These are phyloP conservation scores for Solanum lycopersicoides DNA, from an alignment of 257 asterid species.

Conservation along the genomic window DNA sequence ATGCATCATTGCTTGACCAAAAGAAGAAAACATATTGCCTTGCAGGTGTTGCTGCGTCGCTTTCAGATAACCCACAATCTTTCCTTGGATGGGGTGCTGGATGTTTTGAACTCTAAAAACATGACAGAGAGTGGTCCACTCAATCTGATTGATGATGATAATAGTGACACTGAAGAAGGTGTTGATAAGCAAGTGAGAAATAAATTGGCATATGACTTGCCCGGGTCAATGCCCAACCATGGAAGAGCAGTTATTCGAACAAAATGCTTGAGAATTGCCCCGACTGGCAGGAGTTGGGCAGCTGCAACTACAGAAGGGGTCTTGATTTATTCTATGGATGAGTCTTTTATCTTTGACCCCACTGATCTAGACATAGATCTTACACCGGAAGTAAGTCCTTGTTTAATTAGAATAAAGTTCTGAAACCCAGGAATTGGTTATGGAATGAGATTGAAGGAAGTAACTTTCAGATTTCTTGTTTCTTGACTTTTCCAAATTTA, in stretches of 20 bases:
- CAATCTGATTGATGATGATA: constrained; percentile 76
- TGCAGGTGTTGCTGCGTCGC: constrained; percentile 79
- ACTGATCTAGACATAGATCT: constrained; percentile 97
- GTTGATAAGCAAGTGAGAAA: constrained; percentile 63
- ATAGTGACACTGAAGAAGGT: constrained; percentile 86
- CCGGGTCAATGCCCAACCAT: constrained; percentile 85
- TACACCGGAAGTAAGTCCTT: constrained; percentile 74
- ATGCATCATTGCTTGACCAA: neutral
- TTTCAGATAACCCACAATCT: constrained; percentile 79
- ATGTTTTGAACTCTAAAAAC: constrained; percentile 84
- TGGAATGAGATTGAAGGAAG: neutral
- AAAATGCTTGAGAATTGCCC: constrained; percentile 85
- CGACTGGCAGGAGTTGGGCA: constrained; percentile 98
- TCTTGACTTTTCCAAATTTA: neutral
- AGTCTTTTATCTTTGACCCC: constrained; percentile 88
- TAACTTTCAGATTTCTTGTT: neutral
- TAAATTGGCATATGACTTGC: constrained; percentile 65
- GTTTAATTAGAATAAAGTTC: neutral
- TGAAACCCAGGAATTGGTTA: neutral
- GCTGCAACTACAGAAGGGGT: constrained; percentile 99
- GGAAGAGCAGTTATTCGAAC: constrained; percentile 84
- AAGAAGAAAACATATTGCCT: neutral
- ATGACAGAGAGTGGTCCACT: constrained; percentile 94
- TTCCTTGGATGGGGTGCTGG: constrained; percentile 91
- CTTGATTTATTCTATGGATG: constrained; percentile 81